These are phyloP conservation scores for Aspergillus clavatus DNA, from an alignment of 2,329 filamentous ascomycete genomes.

Conservation along the genomic window DNA sequence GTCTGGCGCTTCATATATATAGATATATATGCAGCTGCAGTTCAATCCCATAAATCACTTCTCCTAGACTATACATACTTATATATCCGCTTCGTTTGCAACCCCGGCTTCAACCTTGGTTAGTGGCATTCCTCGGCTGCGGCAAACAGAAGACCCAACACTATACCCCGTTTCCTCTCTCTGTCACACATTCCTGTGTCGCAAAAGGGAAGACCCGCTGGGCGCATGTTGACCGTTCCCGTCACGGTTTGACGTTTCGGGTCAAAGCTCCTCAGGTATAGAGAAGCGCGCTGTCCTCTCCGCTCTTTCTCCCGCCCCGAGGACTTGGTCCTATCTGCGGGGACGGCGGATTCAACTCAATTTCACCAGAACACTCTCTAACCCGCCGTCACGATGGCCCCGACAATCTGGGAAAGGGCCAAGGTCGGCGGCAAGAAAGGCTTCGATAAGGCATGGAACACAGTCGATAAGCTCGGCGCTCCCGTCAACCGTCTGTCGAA, in stretches of 20 bases:
- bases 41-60: not conserved
- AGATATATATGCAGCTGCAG: no score
- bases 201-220: constrained; percentile 10
- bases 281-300: not conserved
- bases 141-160: constrained; percentile 6
- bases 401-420: constrained; percentile 56
- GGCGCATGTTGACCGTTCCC: constrained; percentile 14
- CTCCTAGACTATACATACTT: no score
- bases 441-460: constrained; percentile 68
- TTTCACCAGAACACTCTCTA: not conserved
- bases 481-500: constrained; percentile 79
- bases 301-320: not conserved
- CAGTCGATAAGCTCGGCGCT: constrained; percentile 63
- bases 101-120: constrained; percentile 3
- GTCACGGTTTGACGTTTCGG: constrained; percentile 7
- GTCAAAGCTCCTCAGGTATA: constrained; percentile 7
- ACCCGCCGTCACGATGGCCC: constrained; percentile 26
- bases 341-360: not conserved
- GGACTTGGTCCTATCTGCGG: constrained; percentile 2
- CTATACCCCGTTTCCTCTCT: constrained; percentile 4
- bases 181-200: constrained; percentile 9
- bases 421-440: constrained; percentile 55
- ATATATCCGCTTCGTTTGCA: no score
- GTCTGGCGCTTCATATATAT: not conserved
- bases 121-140: constrained; percentile 17